Conservation (phyloP, 1,139 yeast species). For the Arxiozyma slooffiae region DNA sequence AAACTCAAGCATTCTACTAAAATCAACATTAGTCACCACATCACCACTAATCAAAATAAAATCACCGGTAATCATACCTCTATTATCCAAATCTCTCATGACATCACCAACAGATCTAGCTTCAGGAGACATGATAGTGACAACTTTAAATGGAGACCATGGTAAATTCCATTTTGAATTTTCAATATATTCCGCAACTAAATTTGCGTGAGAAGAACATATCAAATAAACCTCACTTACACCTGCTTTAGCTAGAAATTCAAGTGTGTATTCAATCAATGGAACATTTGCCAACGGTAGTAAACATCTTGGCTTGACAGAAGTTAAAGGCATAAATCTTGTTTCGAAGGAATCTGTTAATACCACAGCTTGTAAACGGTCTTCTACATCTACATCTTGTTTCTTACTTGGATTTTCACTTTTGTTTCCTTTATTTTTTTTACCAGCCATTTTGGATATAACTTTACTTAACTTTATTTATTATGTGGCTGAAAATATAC, state of each 20-base stretch:
- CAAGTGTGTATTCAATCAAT: constrained; percentile 85
- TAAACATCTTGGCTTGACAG: constrained; percentile 77
- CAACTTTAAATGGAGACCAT: constrained; percentile 69
- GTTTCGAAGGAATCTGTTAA: constrained; percentile 89
- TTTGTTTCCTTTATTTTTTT: constrained; percentile 12
- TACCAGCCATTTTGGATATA: constrained; percentile 16
- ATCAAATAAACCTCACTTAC: constrained; percentile 83
- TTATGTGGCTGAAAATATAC: background rate
- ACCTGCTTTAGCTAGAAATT: constrained; percentile 83
- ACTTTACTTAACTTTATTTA: background rate
- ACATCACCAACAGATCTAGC: constrained; percentile 93
- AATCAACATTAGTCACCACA: constrained; percentile 82
- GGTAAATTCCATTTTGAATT: constrained; percentile 69
- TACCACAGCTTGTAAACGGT: constrained; percentile 83
- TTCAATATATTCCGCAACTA: constrained; percentile 72
- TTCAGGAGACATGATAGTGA: constrained; percentile 76
- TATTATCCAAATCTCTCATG: constrained; percentile 85
- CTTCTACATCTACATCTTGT: constrained; percentile 53
- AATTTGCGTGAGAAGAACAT: constrained; percentile 86
- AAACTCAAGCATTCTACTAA: constrained; percentile 57
- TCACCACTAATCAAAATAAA: constrained; percentile 87
- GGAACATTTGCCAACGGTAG: constrained; percentile 91
- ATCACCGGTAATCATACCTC: constrained; percentile 83
- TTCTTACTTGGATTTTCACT: constrained; percentile 30
- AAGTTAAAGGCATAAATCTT: constrained; percentile 83